Conservation (phyloP, 2,329 filamentous ascomycete species). For the Gaeumannomyces tritici region DNA sequence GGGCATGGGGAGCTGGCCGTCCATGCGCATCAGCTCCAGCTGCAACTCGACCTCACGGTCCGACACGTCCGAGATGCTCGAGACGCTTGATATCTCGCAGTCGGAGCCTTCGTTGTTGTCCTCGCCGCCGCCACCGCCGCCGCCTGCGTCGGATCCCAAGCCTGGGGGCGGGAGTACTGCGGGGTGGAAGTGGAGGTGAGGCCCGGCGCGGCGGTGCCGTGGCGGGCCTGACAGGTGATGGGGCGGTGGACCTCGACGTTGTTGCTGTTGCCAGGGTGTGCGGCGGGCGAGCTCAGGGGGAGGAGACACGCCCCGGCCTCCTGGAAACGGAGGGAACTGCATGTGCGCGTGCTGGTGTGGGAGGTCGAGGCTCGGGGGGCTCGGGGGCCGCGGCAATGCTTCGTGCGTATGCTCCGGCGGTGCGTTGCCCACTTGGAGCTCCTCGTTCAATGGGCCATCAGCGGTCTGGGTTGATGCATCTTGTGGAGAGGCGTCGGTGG, state of each 20-base stretch:
- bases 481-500: no score
- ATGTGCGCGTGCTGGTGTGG: not conserved
- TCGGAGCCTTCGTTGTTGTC: conserved; percentile 7
- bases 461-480: not conserved
- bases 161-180: conserved; percentile 5
- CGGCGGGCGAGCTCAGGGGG: no score
- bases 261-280: not conserved
- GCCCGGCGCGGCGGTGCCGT: no score
- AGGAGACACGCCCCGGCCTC: not conserved
- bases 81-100: conserved; percentile 10
- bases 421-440: not conserved
- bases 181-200: not conserved
- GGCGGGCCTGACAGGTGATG: not conserved
- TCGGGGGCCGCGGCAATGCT: no score
- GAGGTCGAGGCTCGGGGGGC: not conserved
- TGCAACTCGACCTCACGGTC: conserved; percentile 18
- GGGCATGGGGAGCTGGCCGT: not conserved
- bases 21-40: conserved; percentile 7
- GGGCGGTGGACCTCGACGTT: not conserved
- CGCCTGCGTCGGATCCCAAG: not conserved
- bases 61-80: conserved; percentile 16
- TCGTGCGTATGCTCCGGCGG: no score
- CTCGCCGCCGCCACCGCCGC: not conserved
- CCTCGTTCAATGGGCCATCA: not conserved
- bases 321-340: not conserved